Conservation (phyloP, 352 stramenopile genomes). For the Globisporangium solare region DNA sequence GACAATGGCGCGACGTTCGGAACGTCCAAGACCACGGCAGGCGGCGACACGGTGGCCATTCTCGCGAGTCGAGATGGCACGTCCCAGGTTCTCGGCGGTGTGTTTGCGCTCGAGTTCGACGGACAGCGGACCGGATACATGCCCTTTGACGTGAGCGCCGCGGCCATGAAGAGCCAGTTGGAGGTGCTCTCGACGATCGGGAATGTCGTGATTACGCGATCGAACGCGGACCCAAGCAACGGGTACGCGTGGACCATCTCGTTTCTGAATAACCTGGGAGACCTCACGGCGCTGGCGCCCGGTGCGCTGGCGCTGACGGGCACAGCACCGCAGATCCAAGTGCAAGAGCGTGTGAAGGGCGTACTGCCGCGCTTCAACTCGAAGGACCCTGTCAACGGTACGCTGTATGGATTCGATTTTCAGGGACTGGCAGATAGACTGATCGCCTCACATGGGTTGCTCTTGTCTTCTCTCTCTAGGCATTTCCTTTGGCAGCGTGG, state of each 20-base stretch:
- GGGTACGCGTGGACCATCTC: slow-evolving; percentile 92
- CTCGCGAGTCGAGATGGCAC: slow-evolving; percentile 35
- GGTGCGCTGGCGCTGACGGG: slow-evolving; percentile 88
- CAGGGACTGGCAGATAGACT: background rate
- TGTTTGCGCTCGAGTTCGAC: slow-evolving; percentile 89
- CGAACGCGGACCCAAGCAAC: slow-evolving; percentile 86
- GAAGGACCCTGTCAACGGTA: slow-evolving; percentile 75
- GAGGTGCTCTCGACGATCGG: slow-evolving; percentile 88
- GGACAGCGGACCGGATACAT: slow-evolving; percentile 90
- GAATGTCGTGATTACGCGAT: slow-evolving; percentile 81
- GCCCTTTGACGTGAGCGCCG: slow-evolving; percentile 82
- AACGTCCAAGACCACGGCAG: slow-evolving; percentile 20
- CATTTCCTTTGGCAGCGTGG: slow-evolving; percentile 80
- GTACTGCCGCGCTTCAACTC: slow-evolving; percentile 90
- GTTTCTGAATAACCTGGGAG: slow-evolving; percentile 90
- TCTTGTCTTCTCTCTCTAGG: slow-evolving; percentile 20
- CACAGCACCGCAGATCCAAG: slow-evolving; percentile 76
- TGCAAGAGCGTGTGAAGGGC: slow-evolving; percentile 73
- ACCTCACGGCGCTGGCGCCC: slow-evolving; percentile 66
- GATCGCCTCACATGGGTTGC: background rate
- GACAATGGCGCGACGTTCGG: slow-evolving; percentile 35
- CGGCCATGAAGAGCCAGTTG: slow-evolving; percentile 86
- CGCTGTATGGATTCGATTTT: background rate
- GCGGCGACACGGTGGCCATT: slow-evolving; percentile 47
- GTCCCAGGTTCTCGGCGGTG: slow-evolving; percentile 47